Percentiles rank a stretch among this genome's conserved stretches.
These are phyloP conservation scores for Brassica balearica DNA, from an alignment of 441 rosid genomes.

Conservation along the genomic window DNA sequence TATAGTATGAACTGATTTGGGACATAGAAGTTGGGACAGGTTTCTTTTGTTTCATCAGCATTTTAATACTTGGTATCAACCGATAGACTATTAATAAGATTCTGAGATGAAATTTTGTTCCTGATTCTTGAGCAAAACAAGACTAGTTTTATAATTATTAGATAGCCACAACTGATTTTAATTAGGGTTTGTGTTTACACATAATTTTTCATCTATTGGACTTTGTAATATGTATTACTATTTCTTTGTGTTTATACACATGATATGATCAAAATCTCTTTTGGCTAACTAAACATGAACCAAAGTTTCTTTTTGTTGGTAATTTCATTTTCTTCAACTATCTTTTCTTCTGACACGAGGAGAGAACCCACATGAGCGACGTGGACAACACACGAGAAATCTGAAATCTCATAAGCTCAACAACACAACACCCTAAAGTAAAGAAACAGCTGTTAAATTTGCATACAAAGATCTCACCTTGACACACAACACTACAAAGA, in stretches of 20 bases:
- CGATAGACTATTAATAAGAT: neutral
- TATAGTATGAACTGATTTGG: constrained; percentile 25
- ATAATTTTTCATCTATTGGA: neutral
- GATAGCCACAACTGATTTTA: neutral
- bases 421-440: constrained; percentile 27
- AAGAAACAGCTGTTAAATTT: constrained; percentile 37
- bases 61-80: neutral
- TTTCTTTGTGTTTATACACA: neutral
- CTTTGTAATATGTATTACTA: constrained; percentile 6
- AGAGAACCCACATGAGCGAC: constrained; percentile 28
- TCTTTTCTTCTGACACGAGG: constrained; percentile 13
- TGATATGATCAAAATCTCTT: neutral
- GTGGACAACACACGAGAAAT: constrained; percentile 40
- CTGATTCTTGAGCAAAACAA: constrained; percentile 4
- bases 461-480: constrained; percentile 17
- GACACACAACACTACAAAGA: constrained; percentile 9
- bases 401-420: constrained; percentile 24
- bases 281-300: neutral
- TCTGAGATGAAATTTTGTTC: neutral
- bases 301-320: constrained; percentile 14
- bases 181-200: neutral
- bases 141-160: constrained; percentile 4
- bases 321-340: constrained; percentile 10
- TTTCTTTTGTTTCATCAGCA: neutral
- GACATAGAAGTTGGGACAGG: constrained; percentile 5